Evolutionary conservation across 2,329 filamentous ascomycete genomes (phyloP).

Genomic region (Fonsecaea pugnacius): DNA sequence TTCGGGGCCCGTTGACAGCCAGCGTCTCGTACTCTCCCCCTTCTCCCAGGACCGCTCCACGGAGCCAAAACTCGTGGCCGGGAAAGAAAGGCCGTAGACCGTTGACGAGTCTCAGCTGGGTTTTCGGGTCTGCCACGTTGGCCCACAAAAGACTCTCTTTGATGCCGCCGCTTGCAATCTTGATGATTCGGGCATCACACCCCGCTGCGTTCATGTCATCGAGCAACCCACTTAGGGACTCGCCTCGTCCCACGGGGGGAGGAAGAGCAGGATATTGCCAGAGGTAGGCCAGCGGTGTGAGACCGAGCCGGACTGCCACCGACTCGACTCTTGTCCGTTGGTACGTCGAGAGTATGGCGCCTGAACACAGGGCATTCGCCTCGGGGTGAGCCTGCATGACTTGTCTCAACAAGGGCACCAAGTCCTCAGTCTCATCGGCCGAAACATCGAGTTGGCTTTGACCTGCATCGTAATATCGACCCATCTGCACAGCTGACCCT

Average conservation of each 20-base stretch:
- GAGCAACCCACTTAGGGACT: constrained; percentile 59
- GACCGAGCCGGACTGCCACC: constrained; percentile 79
- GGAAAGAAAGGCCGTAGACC: constrained; percentile 62
- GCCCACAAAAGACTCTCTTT: constrained; percentile 80
- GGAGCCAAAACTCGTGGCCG: constrained; percentile 53
- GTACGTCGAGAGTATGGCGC: constrained; percentile 92
- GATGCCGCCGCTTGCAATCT: constrained; percentile 88
- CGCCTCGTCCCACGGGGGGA: constrained; percentile 43
- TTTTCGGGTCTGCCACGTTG: constrained; percentile 66
- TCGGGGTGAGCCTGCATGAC: constrained; percentile 73
- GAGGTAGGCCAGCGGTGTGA: constrained; percentile 81
- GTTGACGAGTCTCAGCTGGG: constrained; percentile 55
- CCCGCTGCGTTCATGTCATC: constrained; percentile 78
- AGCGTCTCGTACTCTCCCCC: constrained; percentile 96
- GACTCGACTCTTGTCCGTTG: constrained; percentile 96
- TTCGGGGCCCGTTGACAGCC: constrained; percentile 75
- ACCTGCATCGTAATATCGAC: constrained; percentile 68
- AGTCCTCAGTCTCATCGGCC: constrained; percentile 85
- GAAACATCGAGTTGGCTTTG: constrained; percentile 13
- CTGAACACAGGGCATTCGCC: constrained; percentile 84
- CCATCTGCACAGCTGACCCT: constrained; percentile 71
- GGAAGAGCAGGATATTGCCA: constrained; percentile 88
- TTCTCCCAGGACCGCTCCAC: constrained; percentile 80
- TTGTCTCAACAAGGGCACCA: constrained; percentile 72
- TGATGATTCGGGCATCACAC: constrained; percentile 89